These are phyloP conservation scores for Colletotrichum limetticola DNA, from an alignment of 2,329 filamentous ascomycete species.

Conservation along the genomic window DNA sequence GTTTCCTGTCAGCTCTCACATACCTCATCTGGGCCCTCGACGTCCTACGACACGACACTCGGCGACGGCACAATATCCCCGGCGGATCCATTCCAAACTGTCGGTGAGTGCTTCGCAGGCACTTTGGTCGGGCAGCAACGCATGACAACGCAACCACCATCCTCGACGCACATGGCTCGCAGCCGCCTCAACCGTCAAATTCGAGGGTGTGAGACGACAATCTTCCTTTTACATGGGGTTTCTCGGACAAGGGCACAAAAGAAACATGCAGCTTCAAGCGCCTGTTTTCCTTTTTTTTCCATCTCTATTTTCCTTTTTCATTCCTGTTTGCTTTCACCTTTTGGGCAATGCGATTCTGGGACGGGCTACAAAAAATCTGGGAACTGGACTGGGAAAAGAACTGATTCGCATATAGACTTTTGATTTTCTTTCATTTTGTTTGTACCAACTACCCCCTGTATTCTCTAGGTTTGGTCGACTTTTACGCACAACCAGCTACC, in stretches of 20 bases:
- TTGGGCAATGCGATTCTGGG: slow-evolving; percentile 17
- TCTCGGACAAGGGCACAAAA: slow-evolving; percentile 27
- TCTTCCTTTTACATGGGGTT: slow-evolving; percentile 3
- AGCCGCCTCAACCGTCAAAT: slow-evolving; percentile 30
- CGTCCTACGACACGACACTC: slow-evolving; percentile 19
- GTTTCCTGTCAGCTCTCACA: slow-evolving; percentile 33
- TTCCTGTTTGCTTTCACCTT: not conserved
- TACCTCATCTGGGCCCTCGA: slow-evolving; percentile 32
- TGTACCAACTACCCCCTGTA: slow-evolving; percentile 16
- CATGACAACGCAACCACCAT: slow-evolving; percentile 35
- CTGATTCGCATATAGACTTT: slow-evolving; percentile 36
- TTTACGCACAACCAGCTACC: slow-evolving; percentile 10
- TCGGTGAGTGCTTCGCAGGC: slow-evolving; percentile 28
- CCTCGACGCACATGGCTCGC: slow-evolving; percentile 31
- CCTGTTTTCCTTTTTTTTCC: slow-evolving; percentile 4
- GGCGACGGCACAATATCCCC: slow-evolving; percentile 28
- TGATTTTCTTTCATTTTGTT: slow-evolving; percentile 22
- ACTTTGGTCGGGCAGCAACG: slow-evolving; percentile 34
- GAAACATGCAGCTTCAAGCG: slow-evolving; percentile 18
- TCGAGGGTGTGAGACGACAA: slow-evolving; percentile 25
- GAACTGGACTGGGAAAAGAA: slow-evolving; percentile 36
- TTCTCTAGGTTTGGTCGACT: slow-evolving; percentile 11
- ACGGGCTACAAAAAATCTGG: slow-evolving; percentile 36
- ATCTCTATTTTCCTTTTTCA: slow-evolving; percentile 6
- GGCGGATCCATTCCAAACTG: slow-evolving; percentile 35